These are phyloP conservation scores for Penicillium manginii DNA, from an alignment of 495 filamentous ascomycete genomes.

Conservation along the genomic window DNA sequence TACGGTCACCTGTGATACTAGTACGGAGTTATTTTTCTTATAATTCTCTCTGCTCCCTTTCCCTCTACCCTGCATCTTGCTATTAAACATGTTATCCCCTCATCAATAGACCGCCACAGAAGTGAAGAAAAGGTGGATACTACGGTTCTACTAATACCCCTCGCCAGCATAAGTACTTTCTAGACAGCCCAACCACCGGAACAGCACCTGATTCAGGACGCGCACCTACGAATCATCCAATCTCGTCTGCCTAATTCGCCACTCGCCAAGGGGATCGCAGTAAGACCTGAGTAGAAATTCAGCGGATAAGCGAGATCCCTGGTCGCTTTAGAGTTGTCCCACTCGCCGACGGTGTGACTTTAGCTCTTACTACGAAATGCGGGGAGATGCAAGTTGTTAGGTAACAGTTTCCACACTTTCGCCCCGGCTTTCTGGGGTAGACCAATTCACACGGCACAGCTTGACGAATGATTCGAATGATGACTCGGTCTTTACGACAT, in stretches of 20 bases:
- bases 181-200: no score
- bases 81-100: no score
- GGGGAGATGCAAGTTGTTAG: conserved; percentile 35
- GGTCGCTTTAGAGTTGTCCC: conserved; percentile 30
- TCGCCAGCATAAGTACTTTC: no score
- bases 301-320: neutral
- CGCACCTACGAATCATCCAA: neutral
- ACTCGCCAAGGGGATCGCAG: neutral
- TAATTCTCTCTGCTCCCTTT: no score
- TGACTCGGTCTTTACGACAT: neutral
- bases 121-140: no score
- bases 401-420: conserved; percentile 41
- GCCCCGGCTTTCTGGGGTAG: conserved; percentile 28
- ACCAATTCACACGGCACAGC: neutral
- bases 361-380: conserved; percentile 28
- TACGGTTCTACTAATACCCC: no score
- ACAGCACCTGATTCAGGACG: no score
- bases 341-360: conserved; percentile 8
- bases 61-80: no score
- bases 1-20: no score
- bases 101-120: no score
- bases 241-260: neutral
- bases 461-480: conserved; percentile 1
- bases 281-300: neutral
- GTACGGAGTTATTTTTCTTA: no score